phyloP scores from a whole-genome alignment of 257 asterid species.

The Solanum etuberosum region DNA sequence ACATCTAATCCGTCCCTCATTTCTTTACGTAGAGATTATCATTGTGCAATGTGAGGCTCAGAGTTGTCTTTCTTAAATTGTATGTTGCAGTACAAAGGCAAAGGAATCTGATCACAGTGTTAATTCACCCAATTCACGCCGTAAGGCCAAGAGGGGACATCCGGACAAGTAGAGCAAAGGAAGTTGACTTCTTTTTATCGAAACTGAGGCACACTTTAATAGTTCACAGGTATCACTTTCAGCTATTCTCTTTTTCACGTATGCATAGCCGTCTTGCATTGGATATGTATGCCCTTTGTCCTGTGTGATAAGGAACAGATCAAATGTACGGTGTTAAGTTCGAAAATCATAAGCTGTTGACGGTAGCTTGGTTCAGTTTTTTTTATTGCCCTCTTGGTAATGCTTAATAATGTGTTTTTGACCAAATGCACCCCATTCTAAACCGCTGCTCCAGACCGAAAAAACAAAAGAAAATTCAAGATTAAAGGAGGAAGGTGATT shows the following conservation, averaged over 20 bases:
- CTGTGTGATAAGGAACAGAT: background rate
- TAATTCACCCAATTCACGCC: conserved; percentile 23
- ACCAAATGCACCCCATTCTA: background rate
- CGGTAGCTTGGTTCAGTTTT: background rate
- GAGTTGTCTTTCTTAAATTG: background rate
- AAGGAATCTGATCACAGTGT: conserved; percentile 20
- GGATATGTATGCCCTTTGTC: background rate
- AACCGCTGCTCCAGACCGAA: background rate
- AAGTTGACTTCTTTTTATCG: background rate
- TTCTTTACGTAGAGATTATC: background rate
- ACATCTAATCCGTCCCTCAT: background rate
- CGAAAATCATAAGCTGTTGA: background rate
- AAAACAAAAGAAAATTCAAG: background rate
- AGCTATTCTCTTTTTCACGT: background rate
- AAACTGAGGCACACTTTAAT: background rate
- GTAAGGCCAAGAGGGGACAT: conserved; percentile 33
- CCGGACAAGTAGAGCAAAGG: conserved; percentile 14
- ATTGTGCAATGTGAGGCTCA: background rate
- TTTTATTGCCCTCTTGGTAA: background rate
- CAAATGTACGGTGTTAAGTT: background rate
- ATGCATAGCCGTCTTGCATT: background rate
- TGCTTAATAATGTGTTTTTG: background rate
- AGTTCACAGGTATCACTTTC: background rate
- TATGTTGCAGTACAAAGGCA: conserved; percentile 36
- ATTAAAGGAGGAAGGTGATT: background rate